Conservation (phyloP, 176 grass and related monocot genomes). For the Ensete glaucum region DNA sequence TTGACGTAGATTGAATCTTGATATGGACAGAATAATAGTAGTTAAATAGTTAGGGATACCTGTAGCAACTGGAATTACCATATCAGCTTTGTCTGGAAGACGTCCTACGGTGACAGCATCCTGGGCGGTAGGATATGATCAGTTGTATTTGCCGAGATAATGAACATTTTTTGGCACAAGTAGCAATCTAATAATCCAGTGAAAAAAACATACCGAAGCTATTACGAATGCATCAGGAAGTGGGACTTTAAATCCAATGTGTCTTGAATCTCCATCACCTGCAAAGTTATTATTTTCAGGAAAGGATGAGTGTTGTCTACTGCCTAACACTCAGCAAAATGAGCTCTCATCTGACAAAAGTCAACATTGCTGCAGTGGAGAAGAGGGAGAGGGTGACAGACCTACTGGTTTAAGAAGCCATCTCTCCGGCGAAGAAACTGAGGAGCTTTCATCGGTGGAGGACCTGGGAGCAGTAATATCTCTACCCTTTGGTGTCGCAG, state of each 20-base stretch:
- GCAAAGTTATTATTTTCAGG: slow-evolving; percentile 13
- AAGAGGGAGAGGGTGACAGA: slow-evolving; percentile 12
- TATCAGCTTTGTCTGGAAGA: slow-evolving; percentile 47
- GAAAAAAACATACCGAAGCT: slow-evolving; percentile 34
- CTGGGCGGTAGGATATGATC: slow-evolving; percentile 13
- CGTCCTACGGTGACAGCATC: slow-evolving; percentile 53
- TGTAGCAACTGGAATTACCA: slow-evolving; percentile 70
- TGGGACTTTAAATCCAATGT: slow-evolving; percentile 68
- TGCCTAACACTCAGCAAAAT: not conserved
- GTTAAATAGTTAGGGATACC: slow-evolving; percentile 19
- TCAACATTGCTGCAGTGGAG: not conserved
- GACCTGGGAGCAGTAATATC: slow-evolving; percentile 10
- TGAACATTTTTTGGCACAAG: not conserved
- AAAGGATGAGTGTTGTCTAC: not conserved
- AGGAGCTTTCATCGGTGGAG: slow-evolving; percentile 3
- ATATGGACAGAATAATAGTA: not conserved
- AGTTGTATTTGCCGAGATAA: not conserved
- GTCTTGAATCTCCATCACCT: slow-evolving; percentile 67
- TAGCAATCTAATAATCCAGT: not conserved
- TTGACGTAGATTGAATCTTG: not conserved
- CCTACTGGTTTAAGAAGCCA: slow-evolving; percentile 62
- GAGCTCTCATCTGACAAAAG: not conserved
- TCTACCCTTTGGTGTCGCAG: not conserved
- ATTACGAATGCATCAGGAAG: slow-evolving; percentile 62
- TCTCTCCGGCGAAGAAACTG: slow-evolving; percentile 26